Conservation (phyloP, 176 grass and related monocot genomes). For the Thinopyrum elongatum region DNA sequence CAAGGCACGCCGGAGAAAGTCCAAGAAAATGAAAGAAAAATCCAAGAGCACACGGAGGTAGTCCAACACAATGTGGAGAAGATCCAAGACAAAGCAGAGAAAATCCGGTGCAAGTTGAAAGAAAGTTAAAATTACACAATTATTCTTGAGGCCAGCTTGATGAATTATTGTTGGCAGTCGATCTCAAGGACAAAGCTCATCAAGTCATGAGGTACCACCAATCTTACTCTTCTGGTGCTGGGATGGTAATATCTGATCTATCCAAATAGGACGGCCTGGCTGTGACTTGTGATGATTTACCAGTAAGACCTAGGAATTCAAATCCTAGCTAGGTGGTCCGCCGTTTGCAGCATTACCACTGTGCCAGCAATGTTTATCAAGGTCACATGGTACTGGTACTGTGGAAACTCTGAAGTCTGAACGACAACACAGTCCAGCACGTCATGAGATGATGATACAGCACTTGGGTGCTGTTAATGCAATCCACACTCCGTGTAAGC, state of each 20-base stretch:
- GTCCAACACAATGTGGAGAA: slow-evolving; percentile 6
- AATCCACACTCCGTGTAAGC: slow-evolving; percentile 26
- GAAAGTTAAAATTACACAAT: slow-evolving; percentile 24
- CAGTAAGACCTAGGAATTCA: slow-evolving; percentile 13
- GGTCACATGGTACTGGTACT: not conserved
- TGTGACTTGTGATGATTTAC: not conserved
- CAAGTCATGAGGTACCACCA: not conserved
- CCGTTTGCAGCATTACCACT: not conserved
- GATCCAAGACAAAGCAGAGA: slow-evolving; percentile 22
- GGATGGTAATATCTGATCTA: slow-evolving; percentile 12
- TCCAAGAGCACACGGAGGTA: not conserved
- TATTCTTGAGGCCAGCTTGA: slow-evolving; percentile 22
- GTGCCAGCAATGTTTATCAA: slow-evolving; percentile 6
- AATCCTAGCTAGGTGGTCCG: not conserved
- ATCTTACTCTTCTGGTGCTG: slow-evolving; percentile 2
- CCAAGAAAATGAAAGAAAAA: slow-evolving; percentile 3
- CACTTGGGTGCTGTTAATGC: not conserved
- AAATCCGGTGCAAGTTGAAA: slow-evolving; percentile 16
- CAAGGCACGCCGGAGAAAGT: slow-evolving; percentile 8
- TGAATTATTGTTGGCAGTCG: slow-evolving; percentile 17
- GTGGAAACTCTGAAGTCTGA: not conserved
- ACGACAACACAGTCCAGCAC: not conserved
- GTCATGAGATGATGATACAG: not conserved
- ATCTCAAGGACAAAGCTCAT: slow-evolving; percentile 12
- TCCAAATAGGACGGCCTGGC: slow-evolving; percentile 3